Evolutionary conservation across 140 eudicot genomes (phyloP), one percentile per base, ranked within the genome.

Genomic region (Cichorium intybus): DNA sequence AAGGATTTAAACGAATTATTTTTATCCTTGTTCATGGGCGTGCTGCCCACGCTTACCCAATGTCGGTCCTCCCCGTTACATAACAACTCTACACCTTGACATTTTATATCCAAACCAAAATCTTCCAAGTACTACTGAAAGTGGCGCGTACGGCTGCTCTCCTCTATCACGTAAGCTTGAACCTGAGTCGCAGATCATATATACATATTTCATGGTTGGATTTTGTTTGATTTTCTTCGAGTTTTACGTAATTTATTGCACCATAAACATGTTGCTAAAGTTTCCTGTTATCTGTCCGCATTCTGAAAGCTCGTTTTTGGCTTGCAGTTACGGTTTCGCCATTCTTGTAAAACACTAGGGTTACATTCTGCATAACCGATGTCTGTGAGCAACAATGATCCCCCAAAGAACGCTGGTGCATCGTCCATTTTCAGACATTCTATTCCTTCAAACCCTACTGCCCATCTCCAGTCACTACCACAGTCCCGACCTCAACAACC

Each of bases 331-430:
- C 50, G 72, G 14, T 53, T 62, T 43, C n/a, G 12, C 34, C 66
- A 15, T 48, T 67, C 69, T 60, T 60, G 46, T 39, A 34, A 22
- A 49, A 70, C n/a, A 74, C 56, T 80, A 70, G 79, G 81, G 60
- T 37, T 62, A 60, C 55, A 26, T 9, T 59, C 34, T 68, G 62
- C 33, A 64, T 68, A 64, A 78, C 65, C 63, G 45, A 85, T 85
- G 95, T 83, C 96, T 55, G 70, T 73, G 48, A 91, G 83, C 78
- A 87, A 82, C 75, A 87, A 71, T 77, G 79, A 81, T 74, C 83
- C 77, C 62, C 85, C 54, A 16, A 84, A 80, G 79, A 80, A 71
- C 56, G 46, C 64, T 18, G 89, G 84, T 60, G 82, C n/a, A n/a
- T n/a, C n/a, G n/a, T 35, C 53, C 71, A 91, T 86, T 7, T 84